A percentile compares a stretch with the other conserved stretches of the same genome.
These are phyloP conservation scores for Raphanus sativus DNA, from an alignment of 345 rosid genomes.

Conservation along the genomic window DNA sequence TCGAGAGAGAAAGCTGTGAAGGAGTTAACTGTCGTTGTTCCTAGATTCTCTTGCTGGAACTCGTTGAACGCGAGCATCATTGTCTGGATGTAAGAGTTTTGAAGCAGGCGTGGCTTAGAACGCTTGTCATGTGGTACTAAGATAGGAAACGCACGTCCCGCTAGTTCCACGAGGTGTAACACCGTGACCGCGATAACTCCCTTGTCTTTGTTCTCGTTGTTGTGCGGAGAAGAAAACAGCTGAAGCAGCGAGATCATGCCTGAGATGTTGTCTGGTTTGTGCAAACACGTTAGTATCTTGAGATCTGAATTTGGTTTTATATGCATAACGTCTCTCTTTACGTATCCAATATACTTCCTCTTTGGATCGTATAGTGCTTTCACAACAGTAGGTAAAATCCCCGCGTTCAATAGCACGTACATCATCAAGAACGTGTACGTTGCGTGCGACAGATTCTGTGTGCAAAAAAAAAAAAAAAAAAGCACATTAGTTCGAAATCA, in stretches of 20 bases:
- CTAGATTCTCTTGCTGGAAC: constrained; percentile 36
- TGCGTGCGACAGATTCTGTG: constrained; percentile 24
- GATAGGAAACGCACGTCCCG: constrained; percentile 48
- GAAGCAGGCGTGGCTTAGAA: not conserved
- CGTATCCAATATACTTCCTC: constrained; percentile 49
- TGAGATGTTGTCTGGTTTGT: constrained; percentile 43
- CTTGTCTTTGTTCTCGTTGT: constrained; percentile 32
- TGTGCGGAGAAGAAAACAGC: constrained; percentile 19
- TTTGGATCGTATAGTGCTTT: constrained; percentile 50
- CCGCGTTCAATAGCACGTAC: constrained; percentile 25
- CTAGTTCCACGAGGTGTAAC: constrained; percentile 53
- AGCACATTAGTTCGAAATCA: not conserved
- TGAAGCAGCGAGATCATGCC: constrained; percentile 39
- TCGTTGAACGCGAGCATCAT: constrained; percentile 41
- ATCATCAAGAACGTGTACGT: constrained; percentile 29
- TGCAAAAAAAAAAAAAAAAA: constrained; percentile 1
- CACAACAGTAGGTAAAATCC: constrained; percentile 38
- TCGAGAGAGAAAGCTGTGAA: constrained; percentile 48
- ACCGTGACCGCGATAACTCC: constrained; percentile 42
- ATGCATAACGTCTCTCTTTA: constrained; percentile 42
- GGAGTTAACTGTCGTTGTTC: constrained; percentile 10
- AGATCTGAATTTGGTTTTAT: constrained; percentile 38
- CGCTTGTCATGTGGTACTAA: constrained; percentile 48
- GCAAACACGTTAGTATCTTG: constrained; percentile 55
- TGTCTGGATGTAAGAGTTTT: constrained; percentile 37